Evolutionary conservation across 805 yeast genomes (phyloP).

Genomic region (Jamesozyma piceae): DNA sequence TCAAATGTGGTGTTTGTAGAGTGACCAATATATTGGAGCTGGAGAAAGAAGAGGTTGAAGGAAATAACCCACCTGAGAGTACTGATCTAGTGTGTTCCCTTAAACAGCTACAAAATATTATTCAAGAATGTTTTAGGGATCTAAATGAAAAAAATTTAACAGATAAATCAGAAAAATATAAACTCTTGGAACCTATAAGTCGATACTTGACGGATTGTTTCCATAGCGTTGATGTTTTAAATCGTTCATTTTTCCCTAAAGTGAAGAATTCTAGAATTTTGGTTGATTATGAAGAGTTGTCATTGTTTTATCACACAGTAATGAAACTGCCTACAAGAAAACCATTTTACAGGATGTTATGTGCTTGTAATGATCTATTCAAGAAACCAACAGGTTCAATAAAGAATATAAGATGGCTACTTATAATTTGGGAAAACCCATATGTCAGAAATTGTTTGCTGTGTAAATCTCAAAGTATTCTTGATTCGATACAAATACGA

Average conservation of each 20-base stretch:
- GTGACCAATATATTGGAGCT: slow-evolving; percentile 32
- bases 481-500: slow-evolving; percentile 43
- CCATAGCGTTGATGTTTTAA: slow-evolving; percentile 38
- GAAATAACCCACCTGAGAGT: not conserved
- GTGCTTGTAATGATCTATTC: slow-evolving; percentile 43
- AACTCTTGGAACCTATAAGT: slow-evolving; percentile 43
- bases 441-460: slow-evolving; percentile 40
- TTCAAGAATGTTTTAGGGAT: slow-evolving; percentile 1
- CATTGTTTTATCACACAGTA: slow-evolving; percentile 38
- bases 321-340: slow-evolving; percentile 47
- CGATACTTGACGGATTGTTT: slow-evolving; percentile 39
- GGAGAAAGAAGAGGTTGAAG: not conserved
- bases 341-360: slow-evolving; percentile 49
- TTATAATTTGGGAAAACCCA: slow-evolving; percentile 65
- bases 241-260: slow-evolving; percentile 42
- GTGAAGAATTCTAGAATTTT: slow-evolving; percentile 17
- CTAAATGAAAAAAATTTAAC: slow-evolving; percentile 1
- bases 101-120: slow-evolving; percentile 4
- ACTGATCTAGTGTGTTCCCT: slow-evolving; percentile 3
- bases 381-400: slow-evolving; percentile 34
- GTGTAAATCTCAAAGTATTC: slow-evolving; percentile 19
- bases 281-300: slow-evolving; percentile 41
- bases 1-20: slow-evolving; percentile 55
- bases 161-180: slow-evolving; percentile 10
- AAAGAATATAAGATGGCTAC: slow-evolving; percentile 43